phyloP scores from a whole-genome alignment of 1,284 basidiomycete genomes.

The Melampsora larici-populina region DNA sequence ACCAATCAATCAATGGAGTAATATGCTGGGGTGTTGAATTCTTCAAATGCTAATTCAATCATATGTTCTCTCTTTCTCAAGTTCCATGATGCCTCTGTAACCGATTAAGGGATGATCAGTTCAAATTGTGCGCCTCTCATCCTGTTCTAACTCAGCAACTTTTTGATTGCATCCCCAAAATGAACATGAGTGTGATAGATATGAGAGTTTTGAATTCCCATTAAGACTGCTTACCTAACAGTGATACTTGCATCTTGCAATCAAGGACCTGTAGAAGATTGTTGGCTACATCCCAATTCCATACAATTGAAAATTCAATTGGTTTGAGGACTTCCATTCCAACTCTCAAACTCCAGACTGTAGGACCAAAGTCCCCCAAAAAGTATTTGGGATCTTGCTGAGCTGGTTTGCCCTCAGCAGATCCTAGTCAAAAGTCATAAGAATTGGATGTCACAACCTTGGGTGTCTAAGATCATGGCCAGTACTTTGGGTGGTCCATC shows the following conservation, averaged over 20 bases:
- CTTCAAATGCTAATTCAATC: constrained; percentile 96
- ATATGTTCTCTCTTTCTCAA: constrained; percentile 82
- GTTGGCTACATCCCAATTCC: constrained; percentile 17
- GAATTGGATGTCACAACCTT: constrained; percentile 87
- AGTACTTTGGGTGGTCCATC: constrained; percentile 74
- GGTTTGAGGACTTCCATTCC: constrained; percentile 83
- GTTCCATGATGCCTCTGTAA: constrained; percentile 97
- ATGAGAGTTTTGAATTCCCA: background rate
- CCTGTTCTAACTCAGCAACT: constrained; percentile 47
- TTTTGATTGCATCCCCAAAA: constrained; percentile 45
- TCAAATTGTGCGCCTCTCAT: constrained; percentile 46
- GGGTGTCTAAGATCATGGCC: constrained; percentile 91
- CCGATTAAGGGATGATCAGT: constrained; percentile 84
- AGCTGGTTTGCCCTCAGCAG: constrained; percentile 53
- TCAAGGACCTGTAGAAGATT: constrained; percentile 27
- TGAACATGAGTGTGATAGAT: background rate
- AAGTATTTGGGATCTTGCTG: constrained; percentile 61
- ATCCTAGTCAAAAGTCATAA: constrained; percentile 68
- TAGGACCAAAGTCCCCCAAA: constrained; percentile 84
- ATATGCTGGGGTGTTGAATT: constrained; percentile 88
- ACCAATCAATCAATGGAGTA: constrained; percentile 97
- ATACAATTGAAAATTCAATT: constrained; percentile 71
- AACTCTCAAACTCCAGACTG: constrained; percentile 86
- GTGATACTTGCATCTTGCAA: constrained; percentile 32
- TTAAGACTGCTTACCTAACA: constrained; percentile 11